Conservation (phyloP, 306 rosid species). For the Dicorynia guianensis region DNA sequence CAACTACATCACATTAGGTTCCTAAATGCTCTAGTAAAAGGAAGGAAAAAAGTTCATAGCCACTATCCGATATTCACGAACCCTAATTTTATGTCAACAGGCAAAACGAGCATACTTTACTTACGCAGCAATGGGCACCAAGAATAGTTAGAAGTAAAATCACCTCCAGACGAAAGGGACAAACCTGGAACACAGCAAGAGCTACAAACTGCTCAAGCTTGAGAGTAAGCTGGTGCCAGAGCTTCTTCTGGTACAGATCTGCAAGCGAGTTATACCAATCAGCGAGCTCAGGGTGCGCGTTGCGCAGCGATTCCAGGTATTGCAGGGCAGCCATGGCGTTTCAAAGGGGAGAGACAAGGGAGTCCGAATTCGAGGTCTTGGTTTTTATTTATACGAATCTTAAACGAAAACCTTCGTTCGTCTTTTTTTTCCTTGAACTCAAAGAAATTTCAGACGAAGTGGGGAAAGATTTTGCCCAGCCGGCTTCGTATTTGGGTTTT, state of each 20-base stretch:
- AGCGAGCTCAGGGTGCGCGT: conserved; percentile 66
- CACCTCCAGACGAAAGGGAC: not conserved
- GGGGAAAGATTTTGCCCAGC: not conserved
- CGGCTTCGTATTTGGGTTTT: conserved; percentile 2
- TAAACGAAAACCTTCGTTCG: not conserved
- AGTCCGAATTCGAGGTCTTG: not conserved
- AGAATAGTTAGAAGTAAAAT: not conserved
- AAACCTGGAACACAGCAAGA: conserved; percentile 79
- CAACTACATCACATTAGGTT: conserved; percentile 25
- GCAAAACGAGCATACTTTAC: not conserved
- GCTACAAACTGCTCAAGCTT: conserved; percentile 78
- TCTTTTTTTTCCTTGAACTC: conserved; percentile 50
- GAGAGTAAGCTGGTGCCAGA: conserved; percentile 79
- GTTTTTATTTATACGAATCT: conserved; percentile 43
- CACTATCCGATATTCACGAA: conserved; percentile 43
- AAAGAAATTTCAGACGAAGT: conserved; percentile 54
- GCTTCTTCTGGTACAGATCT: conserved; percentile 79
- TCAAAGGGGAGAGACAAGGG: not conserved
- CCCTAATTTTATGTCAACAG: conserved; percentile 54
- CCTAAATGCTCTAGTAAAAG: not conserved
- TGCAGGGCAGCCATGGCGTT: conserved; percentile 69
- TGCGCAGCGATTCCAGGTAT: conserved; percentile 68
- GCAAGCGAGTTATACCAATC: conserved; percentile 72
- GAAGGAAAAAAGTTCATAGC: not conserved
- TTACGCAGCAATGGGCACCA: not conserved